Evolutionary conservation across 495 filamentous ascomycete genomes (phyloP).

Genomic region (Penicillium egyptiacum): DNA sequence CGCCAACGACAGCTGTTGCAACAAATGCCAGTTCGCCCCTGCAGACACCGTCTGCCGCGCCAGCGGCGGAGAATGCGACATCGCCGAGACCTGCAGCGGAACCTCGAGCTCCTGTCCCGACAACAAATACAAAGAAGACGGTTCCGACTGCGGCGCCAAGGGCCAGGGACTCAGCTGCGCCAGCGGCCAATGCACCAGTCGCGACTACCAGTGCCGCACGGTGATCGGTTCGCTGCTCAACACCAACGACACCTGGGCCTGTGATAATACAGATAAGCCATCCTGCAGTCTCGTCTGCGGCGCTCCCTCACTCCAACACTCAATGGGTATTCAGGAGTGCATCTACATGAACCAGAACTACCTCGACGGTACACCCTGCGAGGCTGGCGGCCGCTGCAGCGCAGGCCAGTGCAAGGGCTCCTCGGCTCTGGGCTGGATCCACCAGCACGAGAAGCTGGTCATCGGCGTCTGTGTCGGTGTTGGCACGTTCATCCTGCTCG

Average conservation of each 20-base stretch:
- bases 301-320: slow-evolving; percentile 64
- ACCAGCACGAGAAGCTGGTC: slow-evolving; percentile 68
- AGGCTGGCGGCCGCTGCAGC: slow-evolving; percentile 73
- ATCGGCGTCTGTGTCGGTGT: slow-evolving; percentile 71
- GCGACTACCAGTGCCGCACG: slow-evolving; percentile 84
- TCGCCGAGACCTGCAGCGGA: slow-evolving; percentile 79
- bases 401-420: slow-evolving; percentile 73
- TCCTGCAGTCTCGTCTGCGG: slow-evolving; percentile 77
- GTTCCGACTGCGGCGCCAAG: slow-evolving; percentile 61
- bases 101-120: slow-evolving; percentile 68
- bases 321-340: slow-evolving; percentile 25
- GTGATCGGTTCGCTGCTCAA: slow-evolving; percentile 77
- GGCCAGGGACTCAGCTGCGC: slow-evolving; percentile 69
- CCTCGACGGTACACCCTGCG: slow-evolving; percentile 87
- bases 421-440: slow-evolving; percentile 64
- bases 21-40: slow-evolving; percentile 68
- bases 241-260: slow-evolving; percentile 80
- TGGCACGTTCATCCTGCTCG: slow-evolving; percentile 65
- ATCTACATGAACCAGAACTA: slow-evolving; percentile 88
- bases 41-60: slow-evolving; percentile 72
- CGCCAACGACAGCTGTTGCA: slow-evolving; percentile 88
- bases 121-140: slow-evolving; percentile 69
- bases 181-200: slow-evolving; percentile 91
- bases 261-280: slow-evolving; percentile 52
- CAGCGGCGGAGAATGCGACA: slow-evolving; percentile 78